phyloP scores from a whole-genome alignment of 306 rosid genomes.

The Gastrolobium villosum region DNA sequence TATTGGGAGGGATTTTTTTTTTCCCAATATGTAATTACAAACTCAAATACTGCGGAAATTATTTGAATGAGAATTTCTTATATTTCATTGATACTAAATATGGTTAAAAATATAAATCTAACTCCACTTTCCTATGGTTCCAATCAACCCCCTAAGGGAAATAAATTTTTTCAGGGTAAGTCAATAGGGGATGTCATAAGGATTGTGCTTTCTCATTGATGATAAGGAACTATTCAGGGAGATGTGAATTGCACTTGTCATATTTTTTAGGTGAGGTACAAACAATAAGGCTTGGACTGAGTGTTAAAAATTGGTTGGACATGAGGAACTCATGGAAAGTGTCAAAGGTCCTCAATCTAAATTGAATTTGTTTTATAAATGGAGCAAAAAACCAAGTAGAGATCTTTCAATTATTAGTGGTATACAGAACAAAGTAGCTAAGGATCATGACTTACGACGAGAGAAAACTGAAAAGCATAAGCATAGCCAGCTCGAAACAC shows the following conservation, averaged over 20 bases:
- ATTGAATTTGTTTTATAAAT: constrained; percentile 34
- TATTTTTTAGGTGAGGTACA: constrained; percentile 22
- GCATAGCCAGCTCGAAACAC: not conserved
- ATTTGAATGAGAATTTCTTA: too few relatives aligned
- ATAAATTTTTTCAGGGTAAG: not conserved
- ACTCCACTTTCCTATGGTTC: too few relatives aligned
- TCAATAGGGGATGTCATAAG: constrained; percentile 43
- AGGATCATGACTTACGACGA: not conserved
- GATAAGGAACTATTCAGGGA: constrained; percentile 1
- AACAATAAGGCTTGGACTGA: constrained; percentile 25
- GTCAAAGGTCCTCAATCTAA: constrained; percentile 41
- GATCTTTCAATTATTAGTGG: constrained; percentile 2
- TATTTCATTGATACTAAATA: too few relatives aligned
- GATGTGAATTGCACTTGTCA: constrained; percentile 6
- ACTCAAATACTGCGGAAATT: too few relatives aligned
- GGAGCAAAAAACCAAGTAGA: constrained; percentile 3
- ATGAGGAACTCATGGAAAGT: constrained; percentile 49
- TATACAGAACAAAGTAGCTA: not conserved
- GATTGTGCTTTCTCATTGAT: constrained; percentile 31
- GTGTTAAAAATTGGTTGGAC: constrained; percentile 43
- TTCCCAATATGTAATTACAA: too few relatives aligned
- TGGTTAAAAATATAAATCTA: too few relatives aligned
- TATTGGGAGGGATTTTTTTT: too few relatives aligned
- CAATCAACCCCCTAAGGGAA: too few relatives aligned
- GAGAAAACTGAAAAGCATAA: constrained; percentile 3